Conservation (phyloP, 805 yeast genomes). For the Scheffersomyces ergatensis region DNA sequence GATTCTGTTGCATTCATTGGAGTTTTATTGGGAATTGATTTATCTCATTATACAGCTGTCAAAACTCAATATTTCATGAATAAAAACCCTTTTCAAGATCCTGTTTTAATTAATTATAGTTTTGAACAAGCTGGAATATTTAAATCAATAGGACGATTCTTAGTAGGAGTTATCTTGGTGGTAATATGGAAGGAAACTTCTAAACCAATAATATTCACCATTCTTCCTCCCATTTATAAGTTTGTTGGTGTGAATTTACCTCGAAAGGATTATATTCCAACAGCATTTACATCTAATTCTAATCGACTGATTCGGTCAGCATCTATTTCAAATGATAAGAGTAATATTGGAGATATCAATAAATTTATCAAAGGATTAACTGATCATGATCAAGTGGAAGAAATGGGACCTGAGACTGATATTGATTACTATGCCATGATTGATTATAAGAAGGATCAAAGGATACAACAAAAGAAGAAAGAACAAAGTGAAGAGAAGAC, state of each 20-base stretch:
- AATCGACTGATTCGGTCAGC: constrained; percentile 36
- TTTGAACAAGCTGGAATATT: constrained; percentile 41
- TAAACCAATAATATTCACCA: constrained; percentile 59
- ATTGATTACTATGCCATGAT: constrained; percentile 41
- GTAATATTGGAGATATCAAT: constrained; percentile 22
- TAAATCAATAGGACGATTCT: constrained; percentile 45
- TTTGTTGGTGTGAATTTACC: constrained; percentile 37
- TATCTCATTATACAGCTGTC: constrained; percentile 53
- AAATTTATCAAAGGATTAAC: constrained; percentile 22
- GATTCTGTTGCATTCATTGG: constrained; percentile 93
- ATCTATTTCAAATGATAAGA: constrained; percentile 34
- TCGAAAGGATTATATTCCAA: constrained; percentile 33
- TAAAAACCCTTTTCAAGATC: constrained; percentile 17
- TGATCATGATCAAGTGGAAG: constrained; percentile 22
- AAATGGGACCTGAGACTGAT: constrained; percentile 36
- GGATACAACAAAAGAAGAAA: background rate
- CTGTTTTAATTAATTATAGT: constrained; percentile 41
- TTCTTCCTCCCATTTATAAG: constrained; percentile 60
- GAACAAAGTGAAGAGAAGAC: background rate
- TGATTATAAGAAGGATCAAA: constrained; percentile 22
- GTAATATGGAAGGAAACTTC: constrained; percentile 72
- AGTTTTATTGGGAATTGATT: constrained; percentile 74
- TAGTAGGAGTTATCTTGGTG: constrained; percentile 61
- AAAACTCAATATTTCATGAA: constrained; percentile 24
- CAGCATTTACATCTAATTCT: constrained; percentile 32